These are phyloP conservation scores for Leishmania turanica DNA, from an alignment of 208 protist species.

Conservation along the genomic window DNA sequence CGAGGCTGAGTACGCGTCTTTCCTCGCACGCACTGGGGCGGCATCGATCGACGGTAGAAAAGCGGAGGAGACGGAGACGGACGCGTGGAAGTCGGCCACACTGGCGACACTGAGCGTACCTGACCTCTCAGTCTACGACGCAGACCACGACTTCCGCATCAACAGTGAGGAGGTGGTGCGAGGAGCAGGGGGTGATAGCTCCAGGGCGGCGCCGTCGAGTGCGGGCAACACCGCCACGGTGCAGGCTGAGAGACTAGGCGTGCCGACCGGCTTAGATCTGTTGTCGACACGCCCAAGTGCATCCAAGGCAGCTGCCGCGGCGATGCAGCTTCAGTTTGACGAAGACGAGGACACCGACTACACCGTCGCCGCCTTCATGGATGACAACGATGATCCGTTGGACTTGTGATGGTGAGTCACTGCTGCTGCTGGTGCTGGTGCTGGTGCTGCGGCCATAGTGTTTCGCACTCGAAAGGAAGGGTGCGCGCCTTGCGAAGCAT, in stretches of 20 bases:
- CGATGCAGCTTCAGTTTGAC: slow-evolving; percentile 30
- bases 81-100: slow-evolving; percentile 32
- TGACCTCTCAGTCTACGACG: slow-evolving; percentile 77
- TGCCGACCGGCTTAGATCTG: not conserved
- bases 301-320: slow-evolving; percentile 9
- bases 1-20: slow-evolving; percentile 25
- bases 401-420: not conserved
- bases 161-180: slow-evolving; percentile 53
- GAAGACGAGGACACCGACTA: slow-evolving; percentile 44
- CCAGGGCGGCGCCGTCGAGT: not conserved
- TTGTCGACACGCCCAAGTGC: not conserved
- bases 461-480: not conserved
- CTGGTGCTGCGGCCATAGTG: not conserved
- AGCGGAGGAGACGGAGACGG: slow-evolving; percentile 1
- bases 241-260: not conserved
- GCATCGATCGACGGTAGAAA: not conserved
- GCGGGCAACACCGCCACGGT: not conserved
- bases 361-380: slow-evolving; percentile 28
- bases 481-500: not conserved
- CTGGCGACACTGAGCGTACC: slow-evolving; percentile 53
- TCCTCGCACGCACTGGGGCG: slow-evolving; percentile 19
- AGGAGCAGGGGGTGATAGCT: slow-evolving; percentile 2
- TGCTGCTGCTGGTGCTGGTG: not conserved
- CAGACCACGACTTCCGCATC: slow-evolving; percentile 69
- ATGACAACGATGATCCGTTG: slow-evolving; percentile 21